These are phyloP conservation scores for Clavulina sp. DNA, from an alignment of 768 basidiomycete genomes.

Conservation along the genomic window DNA sequence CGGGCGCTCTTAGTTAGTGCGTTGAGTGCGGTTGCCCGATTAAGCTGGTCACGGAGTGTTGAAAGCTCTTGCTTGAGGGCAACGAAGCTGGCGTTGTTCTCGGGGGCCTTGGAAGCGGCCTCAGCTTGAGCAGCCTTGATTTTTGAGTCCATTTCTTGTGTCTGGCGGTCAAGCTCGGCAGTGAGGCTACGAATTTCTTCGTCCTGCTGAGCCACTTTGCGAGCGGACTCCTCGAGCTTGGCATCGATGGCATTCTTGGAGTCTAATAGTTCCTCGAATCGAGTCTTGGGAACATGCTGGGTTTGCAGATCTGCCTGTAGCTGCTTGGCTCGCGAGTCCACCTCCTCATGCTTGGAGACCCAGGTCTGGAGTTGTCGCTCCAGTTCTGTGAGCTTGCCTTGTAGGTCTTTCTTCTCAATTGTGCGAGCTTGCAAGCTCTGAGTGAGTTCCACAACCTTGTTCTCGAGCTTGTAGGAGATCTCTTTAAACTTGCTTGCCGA, in stretches of 20 bases:
- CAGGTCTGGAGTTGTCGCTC: conserved; percentile 78
- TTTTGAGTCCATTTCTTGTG: conserved; percentile 56
- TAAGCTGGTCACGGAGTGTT: conserved; percentile 84
- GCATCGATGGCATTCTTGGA: conserved; percentile 67
- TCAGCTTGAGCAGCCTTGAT: conserved; percentile 40
- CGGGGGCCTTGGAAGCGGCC: conserved; percentile 37
- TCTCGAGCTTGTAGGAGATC: conserved; percentile 92
- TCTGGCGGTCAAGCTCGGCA: conserved; percentile 55
- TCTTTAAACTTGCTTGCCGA: conserved; percentile 98
- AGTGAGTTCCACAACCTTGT: conserved; percentile 97
- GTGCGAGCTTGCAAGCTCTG: conserved; percentile 82
- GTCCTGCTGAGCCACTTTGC: conserved; percentile 68
- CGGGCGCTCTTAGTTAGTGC: conserved; percentile 59
- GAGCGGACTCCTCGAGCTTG: conserved; percentile 57
- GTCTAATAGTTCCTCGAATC: conserved; percentile 54
- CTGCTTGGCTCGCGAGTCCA: conserved; percentile 53
- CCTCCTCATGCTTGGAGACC: conserved; percentile 76
- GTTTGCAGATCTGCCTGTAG: conserved; percentile 50
- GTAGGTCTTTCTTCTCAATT: conserved; percentile 77
- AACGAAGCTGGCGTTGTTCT: conserved; percentile 74
- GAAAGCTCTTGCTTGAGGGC: conserved; percentile 87
- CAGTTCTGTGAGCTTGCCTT: conserved; percentile 52
- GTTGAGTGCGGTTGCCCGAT: conserved; percentile 86
- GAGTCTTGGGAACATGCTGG: conserved; percentile 51
- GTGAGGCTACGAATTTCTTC: conserved; percentile 64